Percentiles rank a stretch among this genome's conserved stretches.
Evolutionary conservation across 805 yeast species (phyloP).

Genomic region (Candida insectalens): DNA sequence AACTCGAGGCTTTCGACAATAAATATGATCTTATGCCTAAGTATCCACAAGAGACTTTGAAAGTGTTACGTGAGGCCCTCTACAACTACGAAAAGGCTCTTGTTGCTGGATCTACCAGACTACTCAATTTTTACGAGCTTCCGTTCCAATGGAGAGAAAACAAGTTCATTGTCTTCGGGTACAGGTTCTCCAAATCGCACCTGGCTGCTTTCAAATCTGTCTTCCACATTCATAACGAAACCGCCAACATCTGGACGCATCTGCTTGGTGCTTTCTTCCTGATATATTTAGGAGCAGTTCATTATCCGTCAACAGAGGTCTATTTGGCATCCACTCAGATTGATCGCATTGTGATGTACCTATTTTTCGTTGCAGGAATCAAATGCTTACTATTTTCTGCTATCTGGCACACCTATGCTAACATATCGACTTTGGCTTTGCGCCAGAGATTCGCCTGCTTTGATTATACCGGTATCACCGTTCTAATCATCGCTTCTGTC

Average conservation of each 20-base stretch:
- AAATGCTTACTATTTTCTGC: slow-evolving; percentile 73
- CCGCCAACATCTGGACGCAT: slow-evolving; percentile 93
- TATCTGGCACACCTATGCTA: slow-evolving; percentile 86
- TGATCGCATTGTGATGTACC: slow-evolving; percentile 45
- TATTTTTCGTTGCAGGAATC: slow-evolving; percentile 63
- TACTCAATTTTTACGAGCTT: slow-evolving; percentile 73
- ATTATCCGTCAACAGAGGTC: slow-evolving; percentile 53
- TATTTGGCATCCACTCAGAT: slow-evolving; percentile 29
- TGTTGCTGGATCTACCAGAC: slow-evolving; percentile 31
- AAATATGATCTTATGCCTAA: slow-evolving; percentile 21
- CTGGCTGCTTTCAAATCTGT: slow-evolving; percentile 50
- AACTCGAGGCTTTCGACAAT: slow-evolving; percentile 29
- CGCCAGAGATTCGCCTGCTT: slow-evolving; percentile 82
- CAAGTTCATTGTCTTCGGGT: slow-evolving; percentile 74
- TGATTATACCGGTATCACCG: slow-evolving; percentile 91
- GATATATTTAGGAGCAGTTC: slow-evolving; percentile 43
- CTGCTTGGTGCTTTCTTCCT: slow-evolving; percentile 56
- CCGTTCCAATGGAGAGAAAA: slow-evolving; percentile 94
- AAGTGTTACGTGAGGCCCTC: slow-evolving; percentile 24
- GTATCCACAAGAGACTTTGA: slow-evolving; percentile 19
- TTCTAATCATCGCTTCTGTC: slow-evolving; percentile 82
- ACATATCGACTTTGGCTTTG: slow-evolving; percentile 52
- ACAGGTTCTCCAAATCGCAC: slow-evolving; percentile 68
- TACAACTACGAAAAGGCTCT: slow-evolving; percentile 40
- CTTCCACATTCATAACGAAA: slow-evolving; percentile 69